These are phyloP conservation scores for Citrus glauca DNA, from an alignment of 345 rosid species.

Conservation along the genomic window DNA sequence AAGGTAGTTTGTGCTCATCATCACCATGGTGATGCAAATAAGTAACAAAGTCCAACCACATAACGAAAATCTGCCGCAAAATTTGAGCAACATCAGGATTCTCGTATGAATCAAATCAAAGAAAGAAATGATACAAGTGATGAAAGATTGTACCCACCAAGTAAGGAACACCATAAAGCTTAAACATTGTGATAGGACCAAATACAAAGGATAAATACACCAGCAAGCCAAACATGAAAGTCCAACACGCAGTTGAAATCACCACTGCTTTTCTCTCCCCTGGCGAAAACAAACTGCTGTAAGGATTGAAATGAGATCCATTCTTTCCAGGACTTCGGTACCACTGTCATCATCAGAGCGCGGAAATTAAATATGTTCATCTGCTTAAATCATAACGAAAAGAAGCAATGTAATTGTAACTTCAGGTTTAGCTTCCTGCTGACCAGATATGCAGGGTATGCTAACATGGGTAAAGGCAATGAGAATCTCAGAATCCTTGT, in stretches of 20 bases:
- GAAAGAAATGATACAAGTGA: not conserved
- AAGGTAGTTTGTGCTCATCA: constrained; percentile 69
- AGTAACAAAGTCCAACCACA: constrained; percentile 85
- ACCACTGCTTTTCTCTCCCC: constrained; percentile 62
- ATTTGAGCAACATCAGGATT: not conserved
- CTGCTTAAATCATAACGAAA: not conserved
- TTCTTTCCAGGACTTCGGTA: constrained; percentile 88
- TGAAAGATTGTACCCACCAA: constrained; percentile 27
- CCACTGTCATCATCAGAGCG: constrained; percentile 42
- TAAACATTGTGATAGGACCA: constrained; percentile 48
- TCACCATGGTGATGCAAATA: constrained; percentile 90
- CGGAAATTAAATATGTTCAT: not conserved
- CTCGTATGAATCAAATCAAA: not conserved
- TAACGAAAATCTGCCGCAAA: constrained; percentile 53
- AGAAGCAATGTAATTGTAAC: not conserved
- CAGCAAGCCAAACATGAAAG: constrained; percentile 47
- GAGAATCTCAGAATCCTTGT: constrained; percentile 54
- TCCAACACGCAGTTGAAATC: constrained; percentile 74
- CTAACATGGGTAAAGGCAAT: constrained; percentile 60
- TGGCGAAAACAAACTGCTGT: constrained; percentile 60
- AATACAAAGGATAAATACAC: constrained; percentile 28
- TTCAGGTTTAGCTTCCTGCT: constrained; percentile 5
- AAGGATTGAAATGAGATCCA: constrained; percentile 90
- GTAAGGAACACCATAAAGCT: constrained; percentile 75
- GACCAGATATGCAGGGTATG: constrained; percentile 71